A percentile compares a stretch with the other conserved stretches of the same genome.
Conservation (phyloP, 768 basidiomycete genomes). For the Tulasnella sp. region DNA sequence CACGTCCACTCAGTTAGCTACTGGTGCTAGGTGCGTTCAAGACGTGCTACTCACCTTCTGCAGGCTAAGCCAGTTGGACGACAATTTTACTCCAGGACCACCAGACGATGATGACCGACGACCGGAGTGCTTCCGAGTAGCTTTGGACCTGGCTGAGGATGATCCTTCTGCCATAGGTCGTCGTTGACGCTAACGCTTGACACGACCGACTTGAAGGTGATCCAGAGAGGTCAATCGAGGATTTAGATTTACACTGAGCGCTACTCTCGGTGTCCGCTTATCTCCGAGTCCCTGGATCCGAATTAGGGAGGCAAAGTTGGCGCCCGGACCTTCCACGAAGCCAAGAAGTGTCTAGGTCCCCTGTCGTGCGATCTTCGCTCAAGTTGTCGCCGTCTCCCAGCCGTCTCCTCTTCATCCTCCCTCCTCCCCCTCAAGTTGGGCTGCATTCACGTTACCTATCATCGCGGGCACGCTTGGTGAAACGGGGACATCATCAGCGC, state of each 20-base stretch:
- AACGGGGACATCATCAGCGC: not conserved
- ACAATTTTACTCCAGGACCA: constrained; percentile 17
- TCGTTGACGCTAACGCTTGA: not conserved
- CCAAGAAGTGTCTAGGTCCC: not conserved
- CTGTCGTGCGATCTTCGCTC: not conserved
- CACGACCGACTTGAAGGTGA: not conserved
- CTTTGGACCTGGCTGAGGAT: not conserved
- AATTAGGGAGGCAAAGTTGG: not conserved
- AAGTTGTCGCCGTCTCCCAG: no score
- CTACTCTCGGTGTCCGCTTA: not conserved
- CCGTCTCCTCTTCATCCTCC: not conserved
- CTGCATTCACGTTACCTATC: not conserved
- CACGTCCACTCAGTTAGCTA: not conserved
- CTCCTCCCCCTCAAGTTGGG: not conserved
- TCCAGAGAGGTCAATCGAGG: no score
- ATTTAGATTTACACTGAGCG: not conserved
- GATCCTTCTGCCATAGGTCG: not conserved
- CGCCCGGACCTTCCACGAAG: not conserved
- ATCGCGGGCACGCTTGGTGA: not conserved
- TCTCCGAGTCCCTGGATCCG: not conserved
- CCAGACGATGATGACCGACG: not conserved
- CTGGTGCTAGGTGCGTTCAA: not conserved
- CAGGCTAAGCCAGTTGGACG: constrained; percentile 50
- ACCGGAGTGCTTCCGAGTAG: not conserved
- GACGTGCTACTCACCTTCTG: constrained; percentile 33